Conservation (phyloP, 768 basidiomycete genomes). For the Auriscalpium microsporum region DNA sequence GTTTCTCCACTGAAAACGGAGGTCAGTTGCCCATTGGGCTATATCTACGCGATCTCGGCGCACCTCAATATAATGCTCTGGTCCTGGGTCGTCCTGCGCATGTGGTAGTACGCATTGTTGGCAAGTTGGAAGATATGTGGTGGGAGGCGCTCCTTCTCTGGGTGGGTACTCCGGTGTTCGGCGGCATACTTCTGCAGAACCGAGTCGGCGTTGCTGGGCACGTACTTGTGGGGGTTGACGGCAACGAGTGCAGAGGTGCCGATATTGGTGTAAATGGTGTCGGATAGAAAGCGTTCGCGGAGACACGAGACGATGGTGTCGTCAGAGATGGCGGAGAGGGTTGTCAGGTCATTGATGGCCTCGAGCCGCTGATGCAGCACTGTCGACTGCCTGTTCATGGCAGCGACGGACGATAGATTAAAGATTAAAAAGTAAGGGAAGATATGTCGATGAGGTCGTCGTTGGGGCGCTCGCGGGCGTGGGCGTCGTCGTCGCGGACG, state of each 20-base stretch:
- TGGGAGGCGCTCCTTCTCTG: constrained; percentile 49
- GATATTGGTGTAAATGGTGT: constrained; percentile 70
- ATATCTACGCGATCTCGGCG: constrained; percentile 19
- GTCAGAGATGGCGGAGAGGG: constrained; percentile 62
- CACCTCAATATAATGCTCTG: constrained; percentile 84
- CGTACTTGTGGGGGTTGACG: constrained; percentile 90
- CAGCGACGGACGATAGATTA: constrained; percentile 3
- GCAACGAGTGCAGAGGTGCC: constrained; percentile 71
- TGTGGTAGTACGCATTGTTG: constrained; percentile 91
- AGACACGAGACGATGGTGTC: constrained; percentile 80
- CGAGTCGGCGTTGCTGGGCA: constrained; percentile 75
- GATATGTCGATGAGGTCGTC: background rate
- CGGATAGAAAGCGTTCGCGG: constrained; percentile 80
- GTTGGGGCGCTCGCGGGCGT: background rate
- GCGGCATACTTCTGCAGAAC: constrained; percentile 79
- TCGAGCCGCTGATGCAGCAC: constrained; percentile 63
- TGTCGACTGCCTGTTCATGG: constrained; percentile 39
- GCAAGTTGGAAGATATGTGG: constrained; percentile 93
- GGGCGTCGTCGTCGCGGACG: constrained; percentile 4
- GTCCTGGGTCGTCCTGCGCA: constrained; percentile 89
- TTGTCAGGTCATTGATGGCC: constrained; percentile 60
- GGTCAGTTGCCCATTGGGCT: background rate
- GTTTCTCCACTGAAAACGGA: constrained; percentile 67
- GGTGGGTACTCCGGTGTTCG: constrained; percentile 71
- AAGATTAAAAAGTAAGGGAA: background rate